Conservation (phyloP, 176 grass and related monocot species). For the Musa itinerans region DNA sequence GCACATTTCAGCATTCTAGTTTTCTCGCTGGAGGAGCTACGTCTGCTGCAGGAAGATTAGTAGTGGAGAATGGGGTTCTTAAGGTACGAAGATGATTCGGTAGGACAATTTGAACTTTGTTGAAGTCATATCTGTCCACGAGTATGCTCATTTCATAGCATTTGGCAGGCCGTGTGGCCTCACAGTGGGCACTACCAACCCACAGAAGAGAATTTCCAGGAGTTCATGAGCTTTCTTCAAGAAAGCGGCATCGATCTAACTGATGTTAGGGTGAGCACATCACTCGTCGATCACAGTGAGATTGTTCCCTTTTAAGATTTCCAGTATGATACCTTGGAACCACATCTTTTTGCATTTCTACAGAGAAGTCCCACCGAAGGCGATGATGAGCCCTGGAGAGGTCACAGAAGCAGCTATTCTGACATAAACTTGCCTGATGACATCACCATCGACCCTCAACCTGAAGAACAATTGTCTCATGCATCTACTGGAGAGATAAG, state of each 20-base stretch:
- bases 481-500: background rate
- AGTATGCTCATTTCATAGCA: background rate
- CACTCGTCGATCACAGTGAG: background rate
- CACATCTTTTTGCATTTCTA: conserved; percentile 14
- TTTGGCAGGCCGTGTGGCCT: conserved; percentile 58
- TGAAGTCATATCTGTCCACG: background rate
- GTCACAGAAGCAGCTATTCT: conserved; percentile 23
- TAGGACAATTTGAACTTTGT: background rate
- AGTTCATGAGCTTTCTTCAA: conserved; percentile 77
- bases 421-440: conserved; percentile 18
- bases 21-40: conserved; percentile 95
- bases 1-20: conserved; percentile 96
- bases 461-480: conserved; percentile 11
- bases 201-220: conserved; percentile 67
- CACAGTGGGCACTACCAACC: conserved; percentile 87
- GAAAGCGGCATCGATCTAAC: conserved; percentile 52
- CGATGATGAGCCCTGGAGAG: conserved; percentile 39
- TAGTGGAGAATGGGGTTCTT: conserved; percentile 52
- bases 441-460: conserved; percentile 6
- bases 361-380: conserved; percentile 60
- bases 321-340: too few relatives aligned
- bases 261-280: conserved; percentile 46
- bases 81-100: conserved; percentile 28
- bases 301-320: too few relatives aligned
- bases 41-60: conserved; percentile 75